Conservation (phyloP, 2,329 filamentous ascomycete species). For the Chaetomiaceae sp. region DNA sequence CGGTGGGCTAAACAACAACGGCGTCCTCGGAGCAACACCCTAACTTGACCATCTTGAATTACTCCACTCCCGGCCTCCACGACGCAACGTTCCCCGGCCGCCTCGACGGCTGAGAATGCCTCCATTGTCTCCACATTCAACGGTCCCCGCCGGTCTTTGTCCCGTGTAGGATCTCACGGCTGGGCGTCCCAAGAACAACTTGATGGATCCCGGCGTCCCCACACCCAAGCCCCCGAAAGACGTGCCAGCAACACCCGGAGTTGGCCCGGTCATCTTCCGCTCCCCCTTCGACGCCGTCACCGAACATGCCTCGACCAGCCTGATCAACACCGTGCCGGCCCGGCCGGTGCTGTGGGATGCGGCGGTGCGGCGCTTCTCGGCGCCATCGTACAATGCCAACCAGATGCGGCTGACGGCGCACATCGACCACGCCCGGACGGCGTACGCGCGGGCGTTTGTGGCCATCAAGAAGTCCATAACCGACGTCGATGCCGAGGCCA, state of each 20-base stretch:
- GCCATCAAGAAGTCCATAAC: constrained; percentile 20
- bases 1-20: no score
- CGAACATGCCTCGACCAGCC: not conserved
- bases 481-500: constrained; percentile 12
- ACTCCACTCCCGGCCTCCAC: no score
- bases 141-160: not conserved
- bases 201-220: constrained; percentile 8
- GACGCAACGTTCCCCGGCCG: no score
- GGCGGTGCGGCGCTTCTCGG: constrained; percentile 26
- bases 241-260: not conserved
- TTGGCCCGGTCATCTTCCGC: constrained; percentile 1
- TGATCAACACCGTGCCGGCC: not conserved
- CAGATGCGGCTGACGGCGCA: constrained; percentile 5
- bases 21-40: no score
- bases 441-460: constrained; percentile 21
- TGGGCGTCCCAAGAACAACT: not conserved
- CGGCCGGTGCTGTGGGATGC: constrained; percentile 1
- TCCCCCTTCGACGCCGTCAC: constrained; percentile 2
- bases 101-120: no score
- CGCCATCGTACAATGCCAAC: constrained; percentile 19
- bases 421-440: constrained; percentile 19
- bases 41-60: no score
- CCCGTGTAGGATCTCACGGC: not conserved
- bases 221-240: not conserved
- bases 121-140: not conserved